A percentile compares a stretch with the other conserved stretches of the same genome.
phyloP scores from a whole-genome alignment of 257 asterid genomes.

The Primulina eburnea region DNA sequence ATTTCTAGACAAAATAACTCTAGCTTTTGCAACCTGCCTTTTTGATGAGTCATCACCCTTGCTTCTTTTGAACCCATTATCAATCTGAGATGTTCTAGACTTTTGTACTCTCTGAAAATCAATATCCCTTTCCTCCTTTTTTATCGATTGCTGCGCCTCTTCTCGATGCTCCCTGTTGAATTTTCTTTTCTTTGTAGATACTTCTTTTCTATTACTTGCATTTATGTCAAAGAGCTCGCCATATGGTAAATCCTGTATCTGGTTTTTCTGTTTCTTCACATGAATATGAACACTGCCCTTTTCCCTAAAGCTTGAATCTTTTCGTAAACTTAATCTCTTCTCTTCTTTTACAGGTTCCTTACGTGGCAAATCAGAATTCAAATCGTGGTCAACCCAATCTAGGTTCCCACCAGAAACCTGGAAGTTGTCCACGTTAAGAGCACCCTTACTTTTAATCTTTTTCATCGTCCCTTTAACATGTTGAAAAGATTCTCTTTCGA shows the following conservation, averaged over 20 bases:
- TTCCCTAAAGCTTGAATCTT: constrained; percentile 36
- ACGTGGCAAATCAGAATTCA: constrained; percentile 33
- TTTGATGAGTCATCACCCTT: constrained; percentile 32
- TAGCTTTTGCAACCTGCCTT: constrained; percentile 31
- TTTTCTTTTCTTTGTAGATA: constrained; percentile 55
- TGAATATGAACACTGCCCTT: constrained; percentile 33
- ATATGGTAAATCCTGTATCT: constrained; percentile 36
- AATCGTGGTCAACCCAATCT: constrained; percentile 26
- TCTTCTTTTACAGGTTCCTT: constrained; percentile 34
- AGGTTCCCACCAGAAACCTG: constrained; percentile 34
- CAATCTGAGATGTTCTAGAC: constrained; percentile 43
- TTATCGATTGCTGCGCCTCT: constrained; percentile 28
- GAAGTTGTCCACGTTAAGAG: constrained; percentile 26
- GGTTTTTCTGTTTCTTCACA: constrained; percentile 37
- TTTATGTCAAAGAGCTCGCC: constrained; percentile 31
- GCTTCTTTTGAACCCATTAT: constrained; percentile 39
- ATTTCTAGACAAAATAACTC: constrained; percentile 32
- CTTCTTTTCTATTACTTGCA: constrained; percentile 29
- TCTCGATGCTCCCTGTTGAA: constrained; percentile 32
- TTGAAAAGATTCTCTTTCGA: constrained; percentile 46
- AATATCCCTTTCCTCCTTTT: constrained; percentile 41
- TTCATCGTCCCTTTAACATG: constrained; percentile 37
- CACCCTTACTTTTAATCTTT: constrained; percentile 41
- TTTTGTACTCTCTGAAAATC: constrained; percentile 54
- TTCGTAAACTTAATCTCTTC: constrained; percentile 35